Evolutionary conservation across 108 stramenopile species (phyloP), one percentile per base, ranked within the genome.

Genomic region (Stephanodiscus minutulus): DNA sequence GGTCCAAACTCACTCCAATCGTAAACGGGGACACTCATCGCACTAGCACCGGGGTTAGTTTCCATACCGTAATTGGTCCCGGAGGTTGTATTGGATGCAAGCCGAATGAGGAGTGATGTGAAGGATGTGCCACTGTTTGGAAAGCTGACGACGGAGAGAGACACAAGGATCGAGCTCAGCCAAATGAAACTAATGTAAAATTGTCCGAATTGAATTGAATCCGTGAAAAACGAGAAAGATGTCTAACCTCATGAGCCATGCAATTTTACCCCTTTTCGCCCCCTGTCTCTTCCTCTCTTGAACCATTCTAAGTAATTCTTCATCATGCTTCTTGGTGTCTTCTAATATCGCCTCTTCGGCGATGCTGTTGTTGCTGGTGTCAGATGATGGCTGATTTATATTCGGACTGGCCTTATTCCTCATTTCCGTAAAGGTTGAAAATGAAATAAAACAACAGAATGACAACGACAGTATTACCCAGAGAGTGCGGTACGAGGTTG

Each of bases 101-200:
- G 33, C 1, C 67, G 68, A 17, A 75, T 46, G 24, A 72, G 55
- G 12, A 64, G 63, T 11, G 64, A 69, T 31, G 81, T 85, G 73
- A 75, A 85, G 17, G 77, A 79, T 25, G 81, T 82, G 37, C 84
- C 81, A 58, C 68, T 64, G 64, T 85, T 85, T 48, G 81, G 81
- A 49, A 83, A 83, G 52, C 74, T 76, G 39, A 56, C 22, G 24
- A 24, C 18, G 53, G 25, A 24, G 22, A 25, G 53, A 24, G 48
- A 49, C 20, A 9, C 7, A 3, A 18, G 22, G 20, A 21, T 22
- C 1, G 20, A 20, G 50, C 22, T 3, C 5, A 20, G 7, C n/a
- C 18, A 48, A 2, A 48, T 18, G 47, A 18, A 48, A 48, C 5
- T 1, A 18, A 48, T 48, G 47, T 18, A 5, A 48, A 5, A 2